Conservation (phyloP, 2,329 filamentous ascomycete species). For the Ophiosphaerella herpotricha region DNA sequence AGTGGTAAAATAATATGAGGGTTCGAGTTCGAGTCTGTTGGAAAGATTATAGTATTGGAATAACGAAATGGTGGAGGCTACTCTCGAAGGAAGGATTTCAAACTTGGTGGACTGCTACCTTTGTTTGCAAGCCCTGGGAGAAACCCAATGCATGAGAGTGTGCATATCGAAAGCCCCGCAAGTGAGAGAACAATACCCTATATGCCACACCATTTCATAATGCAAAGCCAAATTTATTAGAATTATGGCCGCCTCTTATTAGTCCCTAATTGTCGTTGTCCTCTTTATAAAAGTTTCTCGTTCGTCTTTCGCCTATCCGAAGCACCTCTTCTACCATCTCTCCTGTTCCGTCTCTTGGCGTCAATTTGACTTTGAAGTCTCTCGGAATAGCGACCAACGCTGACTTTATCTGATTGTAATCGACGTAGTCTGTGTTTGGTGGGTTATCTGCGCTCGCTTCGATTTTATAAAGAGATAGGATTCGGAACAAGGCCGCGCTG, state of each 20-base stretch:
- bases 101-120: no score
- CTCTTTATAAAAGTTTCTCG: slow-evolving; percentile 54
- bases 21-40: not conserved
- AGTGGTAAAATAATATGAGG: not conserved
- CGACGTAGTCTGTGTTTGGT: slow-evolving; percentile 65
- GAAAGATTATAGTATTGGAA: not conserved
- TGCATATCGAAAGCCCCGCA: no score
- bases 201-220: no score
- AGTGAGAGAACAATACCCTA: no score
- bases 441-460: slow-evolving; percentile 55
- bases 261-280: not conserved
- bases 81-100: no score
- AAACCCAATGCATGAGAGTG: no score
- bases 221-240: no score
- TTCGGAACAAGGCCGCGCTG: slow-evolving; percentile 55
- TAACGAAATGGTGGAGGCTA: no score
- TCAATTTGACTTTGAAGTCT: slow-evolving; percentile 62
- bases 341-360: slow-evolving; percentile 53
- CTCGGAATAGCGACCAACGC: slow-evolving; percentile 64
- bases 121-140: no score
- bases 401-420: slow-evolving; percentile 65
- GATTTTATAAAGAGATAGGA: slow-evolving; percentile 57
- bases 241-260: no score
- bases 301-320: slow-evolving; percentile 50
- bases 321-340: slow-evolving; percentile 49